Evolutionary conservation across 2,329 filamentous ascomycete species (phyloP).

Genomic region (Aspergillus alliaceus): DNA sequence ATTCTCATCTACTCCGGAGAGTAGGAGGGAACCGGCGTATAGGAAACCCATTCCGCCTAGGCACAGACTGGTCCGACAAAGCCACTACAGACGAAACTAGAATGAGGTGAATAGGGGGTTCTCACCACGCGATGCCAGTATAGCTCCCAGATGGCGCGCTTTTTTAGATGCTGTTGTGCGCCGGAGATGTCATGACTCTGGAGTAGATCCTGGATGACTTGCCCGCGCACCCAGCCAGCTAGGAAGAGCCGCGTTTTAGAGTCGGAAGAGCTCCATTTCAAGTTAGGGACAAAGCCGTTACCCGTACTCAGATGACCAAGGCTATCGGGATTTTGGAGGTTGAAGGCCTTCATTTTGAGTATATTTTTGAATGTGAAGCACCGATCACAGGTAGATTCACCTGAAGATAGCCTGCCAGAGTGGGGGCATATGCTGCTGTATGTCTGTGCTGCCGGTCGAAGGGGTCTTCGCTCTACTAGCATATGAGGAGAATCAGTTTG

Average conservation of each 20-base stretch:
- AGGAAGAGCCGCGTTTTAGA: constrained; percentile 62
- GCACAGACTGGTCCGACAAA: neutral
- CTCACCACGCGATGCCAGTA: neutral
- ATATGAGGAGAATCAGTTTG: neutral
- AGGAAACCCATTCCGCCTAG: neutral
- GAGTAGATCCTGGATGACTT: constrained; percentile 67
- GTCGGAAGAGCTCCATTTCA: constrained; percentile 70
- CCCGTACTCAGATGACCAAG: constrained; percentile 64
- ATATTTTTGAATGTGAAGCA: no score
- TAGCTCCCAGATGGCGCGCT: constrained; percentile 49
- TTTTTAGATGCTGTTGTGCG: constrained; percentile 67
- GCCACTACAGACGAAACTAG: neutral
- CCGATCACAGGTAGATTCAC: no score
- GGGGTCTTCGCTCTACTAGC: neutral
- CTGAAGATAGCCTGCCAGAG: no score
- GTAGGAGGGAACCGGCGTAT: constrained; percentile 54
- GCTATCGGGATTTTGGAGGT: constrained; percentile 50
- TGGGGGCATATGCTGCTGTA: no score
- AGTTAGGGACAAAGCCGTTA: constrained; percentile 62
- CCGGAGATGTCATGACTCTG: constrained; percentile 65
- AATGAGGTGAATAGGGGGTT: fast-evolving
- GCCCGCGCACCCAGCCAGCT: constrained; percentile 67
- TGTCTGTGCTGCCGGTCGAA: no score
- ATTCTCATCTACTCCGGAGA: constrained; percentile 63
- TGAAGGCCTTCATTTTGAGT: neutral